phyloP scores from a whole-genome alignment of 2,329 filamentous ascomycete species.

The Didymella arachidicola region DNA sequence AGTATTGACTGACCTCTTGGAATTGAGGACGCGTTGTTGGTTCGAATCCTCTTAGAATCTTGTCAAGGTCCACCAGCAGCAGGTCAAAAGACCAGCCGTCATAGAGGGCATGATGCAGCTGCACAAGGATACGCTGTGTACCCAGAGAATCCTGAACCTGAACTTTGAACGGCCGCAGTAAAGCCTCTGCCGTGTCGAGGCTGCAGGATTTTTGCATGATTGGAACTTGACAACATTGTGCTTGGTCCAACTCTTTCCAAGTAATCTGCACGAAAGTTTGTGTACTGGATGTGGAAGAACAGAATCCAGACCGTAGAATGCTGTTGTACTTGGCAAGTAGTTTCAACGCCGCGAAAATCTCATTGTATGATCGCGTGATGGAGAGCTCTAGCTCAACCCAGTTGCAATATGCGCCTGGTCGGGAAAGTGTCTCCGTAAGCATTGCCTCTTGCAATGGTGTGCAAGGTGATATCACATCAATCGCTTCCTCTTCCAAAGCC shows the following conservation, averaged over 20 bases:
- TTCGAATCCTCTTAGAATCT: constrained; percentile 54
- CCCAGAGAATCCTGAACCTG: constrained; percentile 56
- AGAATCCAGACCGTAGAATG: constrained; percentile 78
- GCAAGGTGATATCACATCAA: constrained; percentile 63
- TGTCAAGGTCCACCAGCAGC: constrained; percentile 70
- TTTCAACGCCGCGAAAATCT: constrained; percentile 52
- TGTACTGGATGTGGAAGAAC: constrained; percentile 51
- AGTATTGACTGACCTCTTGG: constrained; percentile 62
- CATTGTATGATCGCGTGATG: constrained; percentile 32
- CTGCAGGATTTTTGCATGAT: constrained; percentile 52
- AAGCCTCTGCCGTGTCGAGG: constrained; percentile 47
- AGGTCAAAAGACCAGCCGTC: constrained; percentile 94
- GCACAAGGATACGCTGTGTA: constrained; percentile 51
- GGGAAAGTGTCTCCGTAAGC: constrained; percentile 74
- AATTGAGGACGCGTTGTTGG: constrained; percentile 64
- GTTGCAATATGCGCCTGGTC: constrained; percentile 76
- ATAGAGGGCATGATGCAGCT: constrained; percentile 84
- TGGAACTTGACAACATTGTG: constrained; percentile 56
- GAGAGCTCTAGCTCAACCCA: constrained; percentile 72
- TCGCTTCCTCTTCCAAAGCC: constrained; percentile 3
- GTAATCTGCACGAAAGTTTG: constrained; percentile 68
- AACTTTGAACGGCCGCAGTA: constrained; percentile 69
- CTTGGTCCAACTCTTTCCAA: constrained; percentile 61
- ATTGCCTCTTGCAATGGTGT: constrained; percentile 80
- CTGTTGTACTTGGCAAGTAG: constrained; percentile 59